These are phyloP conservation scores for Phytophthora hybrid DNA, from an alignment of 352 stramenopile species.

Conservation along the genomic window DNA sequence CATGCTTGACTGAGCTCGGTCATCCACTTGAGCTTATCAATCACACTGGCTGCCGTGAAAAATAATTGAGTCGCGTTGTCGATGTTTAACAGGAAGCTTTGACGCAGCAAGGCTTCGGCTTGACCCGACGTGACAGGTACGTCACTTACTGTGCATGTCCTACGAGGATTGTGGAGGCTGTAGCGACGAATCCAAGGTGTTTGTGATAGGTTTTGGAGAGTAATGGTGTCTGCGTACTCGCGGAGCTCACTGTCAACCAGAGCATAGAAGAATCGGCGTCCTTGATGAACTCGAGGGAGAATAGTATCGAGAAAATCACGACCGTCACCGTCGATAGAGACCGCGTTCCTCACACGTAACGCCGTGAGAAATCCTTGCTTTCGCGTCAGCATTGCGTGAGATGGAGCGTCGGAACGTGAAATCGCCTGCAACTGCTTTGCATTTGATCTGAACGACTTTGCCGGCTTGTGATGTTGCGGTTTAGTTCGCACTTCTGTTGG, in stretches of 20 bases:
- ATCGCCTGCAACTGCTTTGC: slow-evolving; percentile 3
- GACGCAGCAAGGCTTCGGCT: slow-evolving; percentile 35
- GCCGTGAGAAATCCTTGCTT: slow-evolving; percentile 54
- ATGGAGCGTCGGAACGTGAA: background rate
- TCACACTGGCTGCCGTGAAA: slow-evolving; percentile 48
- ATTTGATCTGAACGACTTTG: background rate
- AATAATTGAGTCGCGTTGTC: slow-evolving; percentile 32
- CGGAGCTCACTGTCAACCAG: slow-evolving; percentile 44
- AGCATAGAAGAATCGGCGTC: slow-evolving; percentile 40
- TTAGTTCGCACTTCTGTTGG: background rate
- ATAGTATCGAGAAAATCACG: slow-evolving; percentile 11
- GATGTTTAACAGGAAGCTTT: slow-evolving; percentile 53
- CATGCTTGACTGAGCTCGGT: slow-evolving; percentile 38
- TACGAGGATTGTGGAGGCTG: slow-evolving; percentile 22
- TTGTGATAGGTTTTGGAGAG: slow-evolving; percentile 25
- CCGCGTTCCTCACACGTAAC: slow-evolving; percentile 7
- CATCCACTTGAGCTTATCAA: slow-evolving; percentile 68
- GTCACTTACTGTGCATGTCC: slow-evolving; percentile 24
- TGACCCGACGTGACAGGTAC: slow-evolving; percentile 19
- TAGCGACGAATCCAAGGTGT: slow-evolving; percentile 25
- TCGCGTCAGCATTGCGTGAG: slow-evolving; percentile 26
- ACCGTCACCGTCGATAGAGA: slow-evolving; percentile 2
- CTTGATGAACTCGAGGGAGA: slow-evolving; percentile 32
- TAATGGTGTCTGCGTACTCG: slow-evolving; percentile 48
- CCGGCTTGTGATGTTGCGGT: slow-evolving; percentile 5